These are phyloP conservation scores for Ceratocystis smalleyi DNA, from an alignment of 2,329 filamentous ascomycete species.

Conservation along the genomic window DNA sequence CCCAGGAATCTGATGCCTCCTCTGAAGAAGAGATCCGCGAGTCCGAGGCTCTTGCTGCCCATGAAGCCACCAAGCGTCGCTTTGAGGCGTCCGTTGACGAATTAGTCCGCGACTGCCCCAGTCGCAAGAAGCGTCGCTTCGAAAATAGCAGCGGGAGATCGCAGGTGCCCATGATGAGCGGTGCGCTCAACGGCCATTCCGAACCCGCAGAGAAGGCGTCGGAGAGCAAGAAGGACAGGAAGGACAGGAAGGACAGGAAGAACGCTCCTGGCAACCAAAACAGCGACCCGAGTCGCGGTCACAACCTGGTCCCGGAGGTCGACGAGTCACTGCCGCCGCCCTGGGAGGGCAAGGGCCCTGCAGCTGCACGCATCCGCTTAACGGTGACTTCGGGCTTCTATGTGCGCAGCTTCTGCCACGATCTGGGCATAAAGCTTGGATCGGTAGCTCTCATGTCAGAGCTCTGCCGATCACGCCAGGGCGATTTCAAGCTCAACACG, in stretches of 20 bases:
- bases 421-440: constrained; percentile 66
- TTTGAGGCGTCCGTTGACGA: constrained; percentile 43
- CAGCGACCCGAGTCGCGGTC: constrained; percentile 27
- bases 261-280: constrained; percentile 8
- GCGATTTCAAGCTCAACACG: constrained; percentile 56
- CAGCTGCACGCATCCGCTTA: constrained; percentile 72
- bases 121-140: constrained; percentile 9
- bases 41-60: constrained; percentile 37
- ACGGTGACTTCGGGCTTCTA: constrained; percentile 95
- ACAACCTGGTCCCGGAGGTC: constrained; percentile 38
- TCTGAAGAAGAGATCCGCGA: constrained; percentile 41
- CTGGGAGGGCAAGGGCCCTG: constrained; percentile 47
- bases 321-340: constrained; percentile 35
- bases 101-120: constrained; percentile 37
- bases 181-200: constrained; percentile 12
- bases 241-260: constrained; percentile 6
- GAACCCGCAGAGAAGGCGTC: not conserved
- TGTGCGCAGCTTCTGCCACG: constrained; percentile 83
- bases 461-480: constrained; percentile 66
- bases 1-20: constrained; percentile 30
- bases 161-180: constrained; percentile 18
- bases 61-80: constrained; percentile 42
- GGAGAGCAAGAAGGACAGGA: constrained; percentile 6
- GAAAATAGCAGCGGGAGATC: constrained; percentile 23
- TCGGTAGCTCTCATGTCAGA: constrained; percentile 78